A percentile compares a stretch with the other conserved stretches of the same genome.
Conservation (phyloP, 1,284 basidiomycete genomes). For the Apiotrichum mycotoxinovorans region DNA sequence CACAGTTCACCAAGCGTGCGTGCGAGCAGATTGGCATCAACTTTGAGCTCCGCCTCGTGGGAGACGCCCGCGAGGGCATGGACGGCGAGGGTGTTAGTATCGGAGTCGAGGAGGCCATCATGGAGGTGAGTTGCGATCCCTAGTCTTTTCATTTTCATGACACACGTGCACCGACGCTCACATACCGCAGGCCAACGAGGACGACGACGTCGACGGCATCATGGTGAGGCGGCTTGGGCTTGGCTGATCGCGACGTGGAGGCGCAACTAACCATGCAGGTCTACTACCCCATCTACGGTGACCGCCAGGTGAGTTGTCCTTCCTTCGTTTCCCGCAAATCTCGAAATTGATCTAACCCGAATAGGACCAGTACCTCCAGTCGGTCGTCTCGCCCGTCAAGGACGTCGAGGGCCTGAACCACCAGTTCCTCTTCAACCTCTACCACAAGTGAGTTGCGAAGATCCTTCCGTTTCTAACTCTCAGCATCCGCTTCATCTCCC, state of each 20-base stretch:
- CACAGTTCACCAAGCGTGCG: conserved; percentile 79
- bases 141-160: conserved; percentile 1
- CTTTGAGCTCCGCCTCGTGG: conserved; percentile 73
- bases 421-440: conserved; percentile 93
- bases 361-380: conserved; percentile 91
- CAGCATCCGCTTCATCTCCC: conserved; percentile 65
- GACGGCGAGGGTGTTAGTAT: conserved; percentile 57
- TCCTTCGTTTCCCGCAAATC: conserved; percentile 32
- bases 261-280: conserved; percentile 57
- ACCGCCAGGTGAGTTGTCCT: conserved; percentile 58
- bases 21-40: conserved; percentile 84
- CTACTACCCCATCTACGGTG: conserved; percentile 88
- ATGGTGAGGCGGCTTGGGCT: conserved; percentile 62
- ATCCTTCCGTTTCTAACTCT: background rate
- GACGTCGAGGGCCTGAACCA: conserved; percentile 96
- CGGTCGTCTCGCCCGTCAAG: conserved; percentile 76
- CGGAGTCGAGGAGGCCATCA: conserved; percentile 88
- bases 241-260: background rate
- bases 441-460: conserved; percentile 76
- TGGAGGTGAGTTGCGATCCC: conserved; percentile 55
- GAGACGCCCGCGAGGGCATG: conserved; percentile 52
- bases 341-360: background rate
- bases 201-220: conserved; percentile 81
- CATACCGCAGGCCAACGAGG: conserved; percentile 68
- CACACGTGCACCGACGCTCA: conserved; percentile 17